These are phyloP conservation scores for Pseudomassariella vexata DNA, from an alignment of 2,329 filamentous ascomycete genomes.

Conservation along the genomic window DNA sequence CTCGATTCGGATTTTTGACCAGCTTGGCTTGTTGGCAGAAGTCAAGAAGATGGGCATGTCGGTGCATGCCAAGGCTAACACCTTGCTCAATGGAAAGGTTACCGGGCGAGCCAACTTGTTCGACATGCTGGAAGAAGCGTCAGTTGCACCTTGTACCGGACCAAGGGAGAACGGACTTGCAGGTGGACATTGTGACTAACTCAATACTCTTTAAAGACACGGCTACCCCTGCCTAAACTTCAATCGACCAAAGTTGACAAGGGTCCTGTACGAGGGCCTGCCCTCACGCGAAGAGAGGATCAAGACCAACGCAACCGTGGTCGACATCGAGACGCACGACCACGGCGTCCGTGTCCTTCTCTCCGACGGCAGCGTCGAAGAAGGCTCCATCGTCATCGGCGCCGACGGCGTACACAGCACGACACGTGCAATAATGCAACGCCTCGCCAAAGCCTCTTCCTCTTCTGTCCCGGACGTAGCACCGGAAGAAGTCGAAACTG, in stretches of 20 bases:
- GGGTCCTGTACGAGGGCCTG: conserved; percentile 1
- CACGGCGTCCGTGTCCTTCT: conserved; percentile 15
- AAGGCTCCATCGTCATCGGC: conserved; percentile 16
- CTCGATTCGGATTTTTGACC: conserved; percentile 1
- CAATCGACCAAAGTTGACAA: background rate
- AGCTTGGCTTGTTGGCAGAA: background rate
- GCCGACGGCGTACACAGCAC: conserved; percentile 17
- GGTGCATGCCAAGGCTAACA: no score
- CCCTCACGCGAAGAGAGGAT: no score
- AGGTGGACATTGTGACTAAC: no score
- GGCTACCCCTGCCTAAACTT: no score
- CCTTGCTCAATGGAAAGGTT: background rate
- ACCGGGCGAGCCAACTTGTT: background rate
- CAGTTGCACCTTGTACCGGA: no score
- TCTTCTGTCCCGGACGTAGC: no score
- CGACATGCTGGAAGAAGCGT: no score
- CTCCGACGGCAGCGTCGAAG: conserved; percentile 13
- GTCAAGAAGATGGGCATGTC: background rate
- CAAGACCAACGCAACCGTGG: no score
- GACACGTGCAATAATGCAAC: conserved; percentile 12
- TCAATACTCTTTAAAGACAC: no score
- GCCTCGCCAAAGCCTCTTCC: conserved; percentile 7
- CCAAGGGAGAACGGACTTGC: no score
- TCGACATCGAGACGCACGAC: conserved; percentile 12
- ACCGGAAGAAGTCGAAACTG: no score